A percentile compares a stretch with the other conserved stretches of the same genome.
phyloP scores from a whole-genome alignment of 2,329 filamentous ascomycete species.

The Colletotrichum liaoningense region DNA sequence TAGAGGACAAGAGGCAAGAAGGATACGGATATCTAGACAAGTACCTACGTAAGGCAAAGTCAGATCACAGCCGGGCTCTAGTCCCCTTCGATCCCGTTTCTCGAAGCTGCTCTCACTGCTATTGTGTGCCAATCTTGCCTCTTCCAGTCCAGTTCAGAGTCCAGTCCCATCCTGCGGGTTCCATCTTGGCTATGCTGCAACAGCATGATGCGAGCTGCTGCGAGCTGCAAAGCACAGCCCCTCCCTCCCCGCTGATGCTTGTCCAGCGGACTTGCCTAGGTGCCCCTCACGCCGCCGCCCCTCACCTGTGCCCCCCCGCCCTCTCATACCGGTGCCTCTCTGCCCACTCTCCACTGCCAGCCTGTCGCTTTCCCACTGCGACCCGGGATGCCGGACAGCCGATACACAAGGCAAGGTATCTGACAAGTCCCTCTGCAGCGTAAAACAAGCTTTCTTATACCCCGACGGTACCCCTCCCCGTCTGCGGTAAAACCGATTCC shows the following conservation, averaged over 20 bases:
- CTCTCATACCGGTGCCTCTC: neutral
- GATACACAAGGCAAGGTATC: neutral
- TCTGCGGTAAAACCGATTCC: neutral
- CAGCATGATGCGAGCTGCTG: slow-evolving; percentile 15
- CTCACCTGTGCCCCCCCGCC: neutral
- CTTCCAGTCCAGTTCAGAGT: neutral
- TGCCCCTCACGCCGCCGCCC: slow-evolving; percentile 15
- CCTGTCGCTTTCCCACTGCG: neutral
- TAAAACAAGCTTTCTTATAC: neutral
- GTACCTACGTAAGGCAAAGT: no score
- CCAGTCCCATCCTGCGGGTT: neutral
- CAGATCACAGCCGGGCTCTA: neutral
- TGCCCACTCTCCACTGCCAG: neutral
- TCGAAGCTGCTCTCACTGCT: slow-evolving; percentile 3
- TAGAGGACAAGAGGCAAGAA: neutral
- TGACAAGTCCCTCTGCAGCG: neutral
- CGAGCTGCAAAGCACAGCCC: slow-evolving; percentile 24
- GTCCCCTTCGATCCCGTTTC: neutral
- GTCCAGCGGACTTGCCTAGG: neutral
- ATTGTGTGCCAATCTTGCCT: neutral
- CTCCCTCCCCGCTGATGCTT: slow-evolving; percentile 20
- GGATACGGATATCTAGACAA: neutral
- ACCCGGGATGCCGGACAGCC: slow-evolving; percentile 23
- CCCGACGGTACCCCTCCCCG: neutral
- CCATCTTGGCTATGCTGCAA: slow-evolving; percentile 16